Base-by-base conservation (phyloP, 2,329 filamentous ascomycete species). In the Teratosphaeria gauchensis region DNA sequence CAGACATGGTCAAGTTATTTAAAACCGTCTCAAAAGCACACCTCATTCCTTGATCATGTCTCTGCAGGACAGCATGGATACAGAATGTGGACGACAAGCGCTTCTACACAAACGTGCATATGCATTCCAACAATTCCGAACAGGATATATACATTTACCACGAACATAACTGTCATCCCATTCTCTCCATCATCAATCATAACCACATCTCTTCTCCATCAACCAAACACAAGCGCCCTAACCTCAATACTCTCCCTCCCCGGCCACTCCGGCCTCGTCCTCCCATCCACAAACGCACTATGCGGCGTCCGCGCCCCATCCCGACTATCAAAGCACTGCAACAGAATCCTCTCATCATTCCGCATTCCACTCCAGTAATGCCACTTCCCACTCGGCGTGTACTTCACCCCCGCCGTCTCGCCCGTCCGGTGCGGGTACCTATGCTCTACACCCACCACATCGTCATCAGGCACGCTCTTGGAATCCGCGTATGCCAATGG, bases 201-300 rank as follows among this genome's bases (percentile, higher is more conserved):
- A 38, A 12, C 35, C 42, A 35, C 33, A 14, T 35, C 33, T 7
- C 33, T 3, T 35, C 48, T 11, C 35, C 16, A 28, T 57, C 52
- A 71, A 21, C 69, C 69, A 79, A 96, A 95, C 0, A 96, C 88
- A 72, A 96, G 77, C 24, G 89, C 84, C 66, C 92, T 81, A 16
- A 96, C 88, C 74, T 96, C 92, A 70, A 96, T 95, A 71, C 90
- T 96, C 78, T 95, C 89, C 62, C 92, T 80, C 0, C 82, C 83
- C 63, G 68, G 70, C 68, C 69, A 73, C 4, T 86, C 89, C 42
- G 84, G 85, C 19, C 84, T 80, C 0, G 88, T 90, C 64, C 86
- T 78, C 0, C 88, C 85, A 71, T 96, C 88, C 35, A 80, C 77
- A 74, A 96, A 96, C 0, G 91, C 90, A 16, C 86, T 85, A 75